These are phyloP conservation scores for Chaetoceros tenuissimus DNA, from an alignment of 108 stramenopile genomes.

Conservation along the genomic window DNA sequence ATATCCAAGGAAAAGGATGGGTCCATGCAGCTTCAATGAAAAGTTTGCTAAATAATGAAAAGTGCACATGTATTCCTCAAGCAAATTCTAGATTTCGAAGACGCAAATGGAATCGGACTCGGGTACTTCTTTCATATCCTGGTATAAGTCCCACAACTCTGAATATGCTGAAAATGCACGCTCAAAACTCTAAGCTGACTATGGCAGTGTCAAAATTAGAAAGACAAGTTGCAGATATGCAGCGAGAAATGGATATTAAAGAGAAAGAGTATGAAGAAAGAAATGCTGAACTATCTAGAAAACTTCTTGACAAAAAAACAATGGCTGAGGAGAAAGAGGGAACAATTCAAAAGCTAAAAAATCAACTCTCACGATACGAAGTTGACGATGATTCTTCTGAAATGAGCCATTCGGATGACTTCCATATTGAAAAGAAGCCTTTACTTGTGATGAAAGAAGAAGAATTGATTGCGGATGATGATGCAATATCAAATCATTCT, in stretches of 20 bases:
- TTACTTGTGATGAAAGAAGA: too few relatives aligned
- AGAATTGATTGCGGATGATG: too few relatives aligned
- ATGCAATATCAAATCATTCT: too few relatives aligned
- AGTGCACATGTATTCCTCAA: neutral
- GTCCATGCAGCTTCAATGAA: slow-evolving; percentile 28
- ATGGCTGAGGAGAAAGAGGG: too few relatives aligned
- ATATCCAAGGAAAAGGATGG: slow-evolving; percentile 43
- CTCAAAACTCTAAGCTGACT: neutral
- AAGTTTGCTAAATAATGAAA: neutral
- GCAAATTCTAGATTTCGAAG: slow-evolving; percentile 13
- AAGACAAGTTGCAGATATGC: neutral
- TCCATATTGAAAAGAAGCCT: too few relatives aligned
- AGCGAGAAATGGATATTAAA: neutral
- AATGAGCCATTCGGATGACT: too few relatives aligned
- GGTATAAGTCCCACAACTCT: neutral
- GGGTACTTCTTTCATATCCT: slow-evolving; percentile 44
- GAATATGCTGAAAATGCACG: neutral
- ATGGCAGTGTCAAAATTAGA: neutral
- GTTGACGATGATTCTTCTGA: too few relatives aligned
- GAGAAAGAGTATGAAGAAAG: neutral
- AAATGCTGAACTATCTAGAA: too few relatives aligned
- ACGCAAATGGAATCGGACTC: slow-evolving; percentile 42
- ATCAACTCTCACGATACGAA: too few relatives aligned
- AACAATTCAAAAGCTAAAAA: too few relatives aligned
- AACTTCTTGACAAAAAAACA: too few relatives aligned